Conservation (phyloP, 1,139 yeast species). For the Geotrichum candidum region DNA sequence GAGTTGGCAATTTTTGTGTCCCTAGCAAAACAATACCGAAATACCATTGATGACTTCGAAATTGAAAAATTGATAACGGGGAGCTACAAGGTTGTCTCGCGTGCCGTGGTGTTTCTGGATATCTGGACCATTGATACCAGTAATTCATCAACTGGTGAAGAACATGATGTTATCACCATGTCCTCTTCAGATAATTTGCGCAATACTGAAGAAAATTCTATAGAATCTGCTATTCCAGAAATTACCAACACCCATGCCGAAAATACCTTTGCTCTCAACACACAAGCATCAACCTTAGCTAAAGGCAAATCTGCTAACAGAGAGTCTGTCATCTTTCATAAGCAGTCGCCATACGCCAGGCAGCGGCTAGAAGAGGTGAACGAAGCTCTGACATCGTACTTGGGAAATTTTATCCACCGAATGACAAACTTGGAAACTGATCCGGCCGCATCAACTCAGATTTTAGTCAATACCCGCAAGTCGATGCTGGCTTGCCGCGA, state of each 20-base stretch:
- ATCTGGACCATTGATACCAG: conserved; percentile 49
- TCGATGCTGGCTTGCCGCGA: conserved; percentile 41
- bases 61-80: conserved; percentile 66
- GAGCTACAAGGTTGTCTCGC: conserved; percentile 66
- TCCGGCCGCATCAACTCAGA: conserved; percentile 34
- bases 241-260: background rate
- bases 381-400: conserved; percentile 60
- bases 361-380: conserved; percentile 70
- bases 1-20: conserved; percentile 88
- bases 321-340: conserved; percentile 30
- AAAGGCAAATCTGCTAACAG: conserved; percentile 18
- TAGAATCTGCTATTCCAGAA: background rate
- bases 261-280: background rate
- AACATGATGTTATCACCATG: background rate
- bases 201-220: background rate
- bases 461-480: conserved; percentile 37
- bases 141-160: conserved; percentile 2
- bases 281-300: background rate
- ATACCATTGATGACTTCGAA: conserved; percentile 58
- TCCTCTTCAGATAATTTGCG: background rate
- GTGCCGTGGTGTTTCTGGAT: conserved; percentile 66
- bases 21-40: conserved; percentile 76
- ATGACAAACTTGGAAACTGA: conserved; percentile 29
- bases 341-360: conserved; percentile 60
- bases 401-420: conserved; percentile 44